Evolutionary conservation across 2,329 filamentous ascomycete genomes (phyloP).

Genomic region (Aspergillus aculeatus): DNA sequence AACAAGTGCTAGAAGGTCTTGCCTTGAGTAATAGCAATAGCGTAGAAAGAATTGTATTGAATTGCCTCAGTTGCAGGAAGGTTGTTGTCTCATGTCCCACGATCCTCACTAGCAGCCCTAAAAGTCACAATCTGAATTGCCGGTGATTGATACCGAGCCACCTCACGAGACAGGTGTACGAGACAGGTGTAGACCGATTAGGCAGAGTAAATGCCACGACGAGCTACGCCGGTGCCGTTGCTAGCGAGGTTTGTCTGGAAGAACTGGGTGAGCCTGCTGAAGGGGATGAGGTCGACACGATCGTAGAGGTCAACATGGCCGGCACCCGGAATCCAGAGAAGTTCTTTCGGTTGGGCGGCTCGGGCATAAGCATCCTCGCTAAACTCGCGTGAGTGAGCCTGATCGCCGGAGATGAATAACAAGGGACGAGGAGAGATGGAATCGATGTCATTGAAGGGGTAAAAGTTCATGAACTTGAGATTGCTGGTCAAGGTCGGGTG

Average conservation of each 20-base stretch:
- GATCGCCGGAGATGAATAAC: constrained; percentile 23
- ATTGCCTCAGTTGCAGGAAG: too few relatives aligned
- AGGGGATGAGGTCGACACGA: constrained; percentile 37
- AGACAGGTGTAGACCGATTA: too few relatives aligned
- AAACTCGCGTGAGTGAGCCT: constrained; percentile 25
- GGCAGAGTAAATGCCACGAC: too few relatives aligned
- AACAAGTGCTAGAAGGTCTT: too few relatives aligned
- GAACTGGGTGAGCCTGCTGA: constrained; percentile 29
- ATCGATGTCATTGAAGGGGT: constrained; percentile 16
- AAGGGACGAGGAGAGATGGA: constrained; percentile 25
- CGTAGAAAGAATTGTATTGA: too few relatives aligned
- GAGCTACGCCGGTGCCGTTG: too few relatives aligned
- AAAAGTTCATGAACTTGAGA: constrained; percentile 30
- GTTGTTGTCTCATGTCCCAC: too few relatives aligned
- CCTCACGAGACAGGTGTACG: too few relatives aligned
- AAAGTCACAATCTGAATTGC: too few relatives aligned
- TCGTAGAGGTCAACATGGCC: constrained; percentile 42
- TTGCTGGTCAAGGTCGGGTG: constrained; percentile 30
- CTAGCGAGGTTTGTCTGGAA: constrained; percentile 17
- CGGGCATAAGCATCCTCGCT: constrained; percentile 26
- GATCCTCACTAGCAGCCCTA: too few relatives aligned
- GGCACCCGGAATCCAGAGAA: constrained; percentile 33
- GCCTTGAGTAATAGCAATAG: too few relatives aligned
- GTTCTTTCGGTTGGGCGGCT: constrained; percentile 37
- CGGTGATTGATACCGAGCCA: too few relatives aligned